Base-by-base conservation (phyloP, 352 stramenopile genomes). In the Globisporangium lucens region DNA sequence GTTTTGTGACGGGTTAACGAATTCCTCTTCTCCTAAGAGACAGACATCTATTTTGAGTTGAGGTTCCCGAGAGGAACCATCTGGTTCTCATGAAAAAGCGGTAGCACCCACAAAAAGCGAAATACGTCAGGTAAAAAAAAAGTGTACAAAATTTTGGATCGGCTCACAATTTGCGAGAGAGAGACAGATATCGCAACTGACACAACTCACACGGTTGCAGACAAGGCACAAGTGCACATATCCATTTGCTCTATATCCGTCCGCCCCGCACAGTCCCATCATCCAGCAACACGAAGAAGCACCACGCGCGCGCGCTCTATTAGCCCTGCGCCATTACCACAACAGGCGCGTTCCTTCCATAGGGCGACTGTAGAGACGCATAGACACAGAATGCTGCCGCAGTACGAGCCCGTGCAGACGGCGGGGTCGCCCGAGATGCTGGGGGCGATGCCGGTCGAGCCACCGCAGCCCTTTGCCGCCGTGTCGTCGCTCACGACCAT, bases 401-500 rank as follows among this genome's bases (percentile, higher is more conserved):
- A 53, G 55, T 72, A 59, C 62, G 53, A 56, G 43, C 53, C 63
- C 2, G 60, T 71, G 4, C 36, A 67, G 60, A 66, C 60, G 1
- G 15, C 24, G 10, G 58, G 43, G 24, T 69, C 65, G 8, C 65
- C 56, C 4, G 65, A 69, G 12, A 27, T 52, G 53, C 2, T 43
- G 12, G 36, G 36, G 10, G 36, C 36, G 36, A 43, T 15, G 8
- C 20, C 12, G 17, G 29, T 63, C 63, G 46, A 66, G 58, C 35
- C 56, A 41, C 22, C 55, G 41, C 52, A 63, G 63, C 43, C 46
- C n/a, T 65, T 60, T 17, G 2, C 55, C 4, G 65, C 65, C 10
- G 65, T 66, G 29, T 58, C 65, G 56, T 69, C 65, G 17, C 63
- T 68, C 63, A 63, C 63, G 5, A 59, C 63, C 10, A 68, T 68